Evolutionary conservation across 75 land plant species (phyloP).

Genomic region (Sequoiadendron giganteum): DNA sequence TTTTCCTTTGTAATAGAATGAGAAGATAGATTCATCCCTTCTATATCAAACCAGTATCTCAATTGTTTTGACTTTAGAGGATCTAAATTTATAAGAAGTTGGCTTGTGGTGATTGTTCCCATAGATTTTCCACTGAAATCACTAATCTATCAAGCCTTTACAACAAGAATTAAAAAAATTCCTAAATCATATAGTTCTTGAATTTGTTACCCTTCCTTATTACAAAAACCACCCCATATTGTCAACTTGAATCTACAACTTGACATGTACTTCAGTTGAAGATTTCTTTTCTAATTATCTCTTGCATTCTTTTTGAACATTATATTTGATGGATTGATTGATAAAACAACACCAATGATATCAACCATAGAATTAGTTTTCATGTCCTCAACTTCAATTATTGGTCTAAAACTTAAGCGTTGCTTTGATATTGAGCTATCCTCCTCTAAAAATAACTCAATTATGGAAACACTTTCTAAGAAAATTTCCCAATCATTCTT

Average conservation of each 20-base stretch:
- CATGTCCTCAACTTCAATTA: too few relatives aligned
- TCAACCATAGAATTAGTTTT: too few relatives aligned
- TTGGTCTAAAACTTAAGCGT: too few relatives aligned
- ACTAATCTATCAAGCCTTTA: constrained; percentile 76
- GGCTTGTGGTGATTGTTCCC: constrained; percentile 71
- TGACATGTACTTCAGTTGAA: constrained; percentile 83
- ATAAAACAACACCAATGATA: too few relatives aligned
- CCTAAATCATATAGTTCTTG: constrained; percentile 85
- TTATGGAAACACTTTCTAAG: too few relatives aligned
- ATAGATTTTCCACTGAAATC: constrained; percentile 89
- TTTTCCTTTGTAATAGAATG: constrained; percentile 75
- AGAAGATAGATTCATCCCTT: constrained; percentile 47
- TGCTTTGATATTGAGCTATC: too few relatives aligned
- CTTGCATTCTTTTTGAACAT: constrained; percentile 89
- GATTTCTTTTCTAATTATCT: constrained; percentile 73
- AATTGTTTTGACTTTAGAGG: constrained; percentile 57
- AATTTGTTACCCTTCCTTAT: constrained; percentile 72
- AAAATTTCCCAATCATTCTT: too few relatives aligned
- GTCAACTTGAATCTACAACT: constrained; percentile 70
- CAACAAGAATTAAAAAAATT: constrained; percentile 63
- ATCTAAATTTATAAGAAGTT: constrained; percentile 76
- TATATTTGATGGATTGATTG: too few relatives aligned
- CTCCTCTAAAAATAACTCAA: too few relatives aligned
- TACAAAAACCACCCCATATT: constrained; percentile 31
- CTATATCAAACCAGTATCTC: constrained; percentile 77